Evolutionary conservation across 768 basidiomycete genomes (phyloP).

Genomic region (Macrolepiota albuminosa): DNA sequence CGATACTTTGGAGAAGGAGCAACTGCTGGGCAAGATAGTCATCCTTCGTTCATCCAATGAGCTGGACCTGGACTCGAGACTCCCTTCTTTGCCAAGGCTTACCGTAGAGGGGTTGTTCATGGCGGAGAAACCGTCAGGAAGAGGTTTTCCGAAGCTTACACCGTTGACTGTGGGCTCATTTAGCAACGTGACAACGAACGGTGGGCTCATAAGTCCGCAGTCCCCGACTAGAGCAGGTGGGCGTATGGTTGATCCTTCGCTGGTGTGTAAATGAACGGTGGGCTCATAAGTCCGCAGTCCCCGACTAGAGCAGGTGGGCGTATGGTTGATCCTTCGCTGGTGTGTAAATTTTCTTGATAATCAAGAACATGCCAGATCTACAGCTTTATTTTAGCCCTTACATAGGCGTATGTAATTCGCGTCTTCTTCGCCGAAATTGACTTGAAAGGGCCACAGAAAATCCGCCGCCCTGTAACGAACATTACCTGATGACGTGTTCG

Average conservation of each 20-base stretch:
- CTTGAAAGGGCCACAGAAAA: constrained; percentile 43
- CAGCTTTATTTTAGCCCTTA: constrained; percentile 46
- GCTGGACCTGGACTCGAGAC: constrained; percentile 36
- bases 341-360: constrained; percentile 24
- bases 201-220: constrained; percentile 64
- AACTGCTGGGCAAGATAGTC: constrained; percentile 63
- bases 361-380: constrained; percentile 1
- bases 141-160: constrained; percentile 35
- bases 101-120: constrained; percentile 48
- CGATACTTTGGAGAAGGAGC: constrained; percentile 51
- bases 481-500: constrained; percentile 78
- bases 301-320: constrained; percentile 41
- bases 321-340: constrained; percentile 61
- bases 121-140: constrained; percentile 29
- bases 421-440: constrained; percentile 4
- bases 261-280: constrained; percentile 53
- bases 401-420: constrained; percentile 60
- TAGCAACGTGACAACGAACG: constrained; percentile 43
- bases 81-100: constrained; percentile 49
- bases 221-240: constrained; percentile 47
- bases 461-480: constrained; percentile 83
- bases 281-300: constrained; percentile 65
- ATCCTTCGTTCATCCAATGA: constrained; percentile 48
- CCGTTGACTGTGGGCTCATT: constrained; percentile 42
- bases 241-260: constrained; percentile 53